phyloP scores from a whole-genome alignment of 2,329 filamentous ascomycete genomes.

The Colletotrichum cordylinicola region DNA sequence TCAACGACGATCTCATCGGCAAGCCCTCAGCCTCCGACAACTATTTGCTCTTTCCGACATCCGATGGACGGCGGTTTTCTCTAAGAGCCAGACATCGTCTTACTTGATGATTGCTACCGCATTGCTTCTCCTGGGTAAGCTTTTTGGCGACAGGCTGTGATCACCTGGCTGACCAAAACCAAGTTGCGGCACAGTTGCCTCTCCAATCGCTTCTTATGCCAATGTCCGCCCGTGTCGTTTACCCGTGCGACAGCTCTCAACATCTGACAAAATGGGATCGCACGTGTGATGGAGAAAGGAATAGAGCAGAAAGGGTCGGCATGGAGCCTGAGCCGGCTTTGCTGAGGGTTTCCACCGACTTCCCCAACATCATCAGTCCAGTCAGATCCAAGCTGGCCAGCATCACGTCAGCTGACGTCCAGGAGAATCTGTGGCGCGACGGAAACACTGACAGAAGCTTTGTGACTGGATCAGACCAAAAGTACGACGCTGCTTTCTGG shows the following conservation, averaged over 20 bases:
- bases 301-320: background rate
- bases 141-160: background rate
- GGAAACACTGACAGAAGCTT: slow-evolving; percentile 11
- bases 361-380: background rate
- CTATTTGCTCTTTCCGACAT: slow-evolving; percentile 15
- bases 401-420: slow-evolving; percentile 12
- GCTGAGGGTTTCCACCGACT: background rate
- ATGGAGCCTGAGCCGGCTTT: slow-evolving; percentile 11
- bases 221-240: background rate
- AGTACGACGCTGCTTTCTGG: slow-evolving; percentile 16
- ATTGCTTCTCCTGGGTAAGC: slow-evolving; percentile 5
- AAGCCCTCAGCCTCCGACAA: slow-evolving; percentile 14
- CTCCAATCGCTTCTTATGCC: slow-evolving; percentile 17
- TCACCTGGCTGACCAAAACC: background rate
- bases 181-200: slow-evolving; percentile 9
- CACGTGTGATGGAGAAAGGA: background rate
- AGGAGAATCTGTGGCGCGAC: slow-evolving; percentile 16
- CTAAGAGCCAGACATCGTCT: background rate
- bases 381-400: slow-evolving; percentile 2
- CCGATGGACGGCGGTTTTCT: slow-evolving; percentile 16
- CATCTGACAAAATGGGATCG: slow-evolving; percentile 9
- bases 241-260: slow-evolving; percentile 6
- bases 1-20: slow-evolving; percentile 5
- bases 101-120: slow-evolving; percentile 10
- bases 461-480: background rate